These are phyloP conservation scores for Suillus brevipes DNA, from an alignment of 768 basidiomycete species.

Conservation along the genomic window DNA sequence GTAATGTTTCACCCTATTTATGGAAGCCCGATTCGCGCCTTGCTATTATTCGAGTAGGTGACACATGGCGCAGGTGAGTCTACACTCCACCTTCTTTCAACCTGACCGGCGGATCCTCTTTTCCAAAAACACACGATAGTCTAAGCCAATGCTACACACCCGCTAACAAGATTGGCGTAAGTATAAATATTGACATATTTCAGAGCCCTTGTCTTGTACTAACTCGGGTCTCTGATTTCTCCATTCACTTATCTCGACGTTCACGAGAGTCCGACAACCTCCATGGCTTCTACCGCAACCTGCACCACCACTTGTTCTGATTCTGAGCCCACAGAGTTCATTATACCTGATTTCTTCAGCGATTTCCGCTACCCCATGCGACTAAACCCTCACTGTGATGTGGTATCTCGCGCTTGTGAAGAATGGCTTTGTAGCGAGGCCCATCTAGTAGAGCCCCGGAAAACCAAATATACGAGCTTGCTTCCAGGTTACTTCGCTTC, in stretches of 20 bases:
- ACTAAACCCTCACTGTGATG: background rate
- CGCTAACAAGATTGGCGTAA: background rate
- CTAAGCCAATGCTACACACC: background rate
- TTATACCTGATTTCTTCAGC: background rate
- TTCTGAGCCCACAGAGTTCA: background rate
- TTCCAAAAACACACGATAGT: background rate
- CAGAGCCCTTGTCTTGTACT: background rate
- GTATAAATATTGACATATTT: background rate
- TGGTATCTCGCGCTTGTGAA: background rate
- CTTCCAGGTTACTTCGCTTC: slow-evolving; percentile 57
- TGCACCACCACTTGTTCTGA: background rate
- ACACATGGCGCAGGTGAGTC: background rate
- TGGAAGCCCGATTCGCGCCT: background rate
- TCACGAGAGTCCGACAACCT: background rate
- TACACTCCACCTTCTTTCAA: background rate
- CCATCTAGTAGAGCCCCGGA: slow-evolving; percentile 26
- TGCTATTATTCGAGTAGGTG: background rate
- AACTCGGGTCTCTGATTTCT: background rate
- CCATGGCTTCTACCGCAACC: background rate
- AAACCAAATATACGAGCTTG: slow-evolving; percentile 42
- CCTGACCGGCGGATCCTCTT: background rate
- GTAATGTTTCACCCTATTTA: background rate
- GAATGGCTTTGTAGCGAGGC: background rate
- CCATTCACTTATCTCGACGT: background rate
- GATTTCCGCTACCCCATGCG: background rate